Evolutionary conservation across 768 basidiomycete genomes (phyloP).

Genomic region (Tylopilus vinaceipallidus): DNA sequence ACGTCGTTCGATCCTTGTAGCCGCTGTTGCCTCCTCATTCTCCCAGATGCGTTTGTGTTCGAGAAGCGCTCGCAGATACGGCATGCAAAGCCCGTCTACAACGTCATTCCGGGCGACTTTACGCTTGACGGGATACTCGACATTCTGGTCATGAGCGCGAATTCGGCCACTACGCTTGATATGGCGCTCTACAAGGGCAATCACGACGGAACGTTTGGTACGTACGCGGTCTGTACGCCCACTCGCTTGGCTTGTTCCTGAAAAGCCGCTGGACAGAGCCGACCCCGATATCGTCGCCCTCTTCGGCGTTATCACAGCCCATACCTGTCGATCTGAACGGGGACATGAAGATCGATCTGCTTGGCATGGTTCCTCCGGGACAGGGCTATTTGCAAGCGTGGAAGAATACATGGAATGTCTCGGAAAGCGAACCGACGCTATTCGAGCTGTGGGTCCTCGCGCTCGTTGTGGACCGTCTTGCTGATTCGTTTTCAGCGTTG

Average conservation of each 20-base stretch:
- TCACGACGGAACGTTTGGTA: conserved; percentile 65
- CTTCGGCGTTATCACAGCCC: conserved; percentile 75
- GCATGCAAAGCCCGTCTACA: conserved; percentile 60
- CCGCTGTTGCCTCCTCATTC: conserved; percentile 5
- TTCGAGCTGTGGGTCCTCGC: conserved; percentile 61
- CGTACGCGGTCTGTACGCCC: conserved; percentile 16
- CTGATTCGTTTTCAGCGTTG: conserved; percentile 38
- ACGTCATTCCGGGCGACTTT: conserved; percentile 92
- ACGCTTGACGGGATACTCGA: conserved; percentile 91
- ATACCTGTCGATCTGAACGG: conserved; percentile 86
- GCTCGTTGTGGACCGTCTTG: background rate
- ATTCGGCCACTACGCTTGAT: conserved; percentile 50
- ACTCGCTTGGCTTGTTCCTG: background rate
- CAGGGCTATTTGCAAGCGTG: conserved; percentile 59
- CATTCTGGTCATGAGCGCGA: conserved; percentile 80
- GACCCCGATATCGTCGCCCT: conserved; percentile 50
- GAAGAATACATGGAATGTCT: conserved; percentile 76
- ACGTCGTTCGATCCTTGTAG: conserved; percentile 17
- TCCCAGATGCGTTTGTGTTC: conserved; percentile 58
- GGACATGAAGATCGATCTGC: conserved; percentile 84
- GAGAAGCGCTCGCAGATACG: conserved; percentile 47
- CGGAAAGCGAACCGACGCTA: conserved; percentile 47
- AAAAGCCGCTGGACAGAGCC: conserved; percentile 7
- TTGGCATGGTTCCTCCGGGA: conserved; percentile 58
- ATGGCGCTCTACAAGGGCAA: conserved; percentile 71